Evolutionary conservation across 2,329 filamentous ascomycete genomes (phyloP).

Genomic region (Xylariaceae sp.): DNA sequence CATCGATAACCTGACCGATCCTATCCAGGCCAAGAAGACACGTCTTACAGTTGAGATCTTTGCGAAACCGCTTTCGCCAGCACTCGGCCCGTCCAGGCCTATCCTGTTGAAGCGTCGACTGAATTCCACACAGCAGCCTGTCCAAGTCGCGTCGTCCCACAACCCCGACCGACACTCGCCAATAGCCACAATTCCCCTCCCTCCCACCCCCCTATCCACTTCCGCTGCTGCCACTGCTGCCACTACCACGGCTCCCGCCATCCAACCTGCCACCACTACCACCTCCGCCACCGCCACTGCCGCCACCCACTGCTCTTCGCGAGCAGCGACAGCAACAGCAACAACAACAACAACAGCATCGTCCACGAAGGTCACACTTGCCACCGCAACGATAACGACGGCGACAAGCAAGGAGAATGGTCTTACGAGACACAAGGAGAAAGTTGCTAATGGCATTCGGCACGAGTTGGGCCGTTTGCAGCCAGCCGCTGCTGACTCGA

Average conservation of each 20-base stretch:
- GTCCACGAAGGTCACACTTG: background rate
- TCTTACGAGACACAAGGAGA: constrained; percentile 50
- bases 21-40: constrained; percentile 44
- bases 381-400: constrained; percentile 23
- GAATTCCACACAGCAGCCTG: constrained; percentile 13
- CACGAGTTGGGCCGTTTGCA: constrained; percentile 56
- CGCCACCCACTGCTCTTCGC: background rate
- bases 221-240: constrained; percentile 13
- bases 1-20: constrained; percentile 41
- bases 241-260: constrained; percentile 7
- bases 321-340: background rate
- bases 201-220: constrained; percentile 22
- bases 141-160: constrained; percentile 24
- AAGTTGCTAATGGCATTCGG: constrained; percentile 56
- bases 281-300: constrained; percentile 22
- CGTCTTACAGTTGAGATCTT: constrained; percentile 51
- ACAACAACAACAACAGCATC: background rate
- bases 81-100: constrained; percentile 25
- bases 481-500: constrained; percentile 40
- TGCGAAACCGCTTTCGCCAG: constrained; percentile 27
- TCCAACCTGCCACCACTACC: constrained; percentile 24
- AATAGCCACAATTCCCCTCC: constrained; percentile 19
- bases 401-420: constrained; percentile 24
- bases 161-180: constrained; percentile 20
- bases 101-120: constrained; percentile 27